These are phyloP conservation scores for Cyclaneusma minus DNA, from an alignment of 2,329 filamentous ascomycete species.

Conservation along the genomic window DNA sequence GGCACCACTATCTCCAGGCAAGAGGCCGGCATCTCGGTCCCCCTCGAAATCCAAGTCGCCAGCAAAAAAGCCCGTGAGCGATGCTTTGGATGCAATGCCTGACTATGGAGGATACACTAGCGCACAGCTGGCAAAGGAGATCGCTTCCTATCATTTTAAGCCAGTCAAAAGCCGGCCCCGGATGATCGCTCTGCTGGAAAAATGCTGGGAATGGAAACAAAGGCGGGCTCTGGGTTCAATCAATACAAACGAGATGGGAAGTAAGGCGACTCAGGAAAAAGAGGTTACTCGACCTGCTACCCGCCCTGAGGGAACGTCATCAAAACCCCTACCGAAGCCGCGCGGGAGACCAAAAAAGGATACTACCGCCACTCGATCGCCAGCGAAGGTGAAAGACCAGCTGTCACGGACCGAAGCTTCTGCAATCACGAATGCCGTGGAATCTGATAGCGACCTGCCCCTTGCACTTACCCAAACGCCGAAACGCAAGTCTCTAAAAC, in stretches of 20 bases:
- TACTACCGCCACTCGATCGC: conserved; percentile 3
- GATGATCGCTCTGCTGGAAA: conserved; percentile 54
- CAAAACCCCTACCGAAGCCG: conserved; percentile 19
- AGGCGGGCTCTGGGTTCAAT: conserved; percentile 12
- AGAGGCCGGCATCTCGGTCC: neutral
- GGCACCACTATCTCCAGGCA: no score
- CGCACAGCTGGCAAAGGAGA: conserved; percentile 41
- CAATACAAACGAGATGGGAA: conserved; percentile 9
- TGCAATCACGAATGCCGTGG: conserved; percentile 8
- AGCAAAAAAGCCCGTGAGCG: no score
- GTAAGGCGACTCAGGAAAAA: conserved; percentile 2
- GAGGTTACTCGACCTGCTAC: conserved; percentile 2
- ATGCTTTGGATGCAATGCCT: conserved; percentile 28
- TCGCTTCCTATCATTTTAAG: conserved; percentile 58
- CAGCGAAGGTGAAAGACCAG: conserved; percentile 5
- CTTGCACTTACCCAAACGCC: conserved; percentile 14
- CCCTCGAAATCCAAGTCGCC: neutral
- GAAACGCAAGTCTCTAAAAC: conserved; percentile 12
- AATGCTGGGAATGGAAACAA: conserved; percentile 53
- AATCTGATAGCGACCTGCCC: conserved; percentile 10
- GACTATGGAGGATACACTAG: conserved; percentile 47
- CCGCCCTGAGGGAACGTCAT: conserved; percentile 16
- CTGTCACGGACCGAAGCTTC: conserved; percentile 4
- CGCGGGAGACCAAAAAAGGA: conserved; percentile 28
- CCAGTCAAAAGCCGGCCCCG: conserved; percentile 48